These are phyloP conservation scores for Termitomyces sp. DNA, from an alignment of 768 basidiomycete genomes.

Conservation along the genomic window DNA sequence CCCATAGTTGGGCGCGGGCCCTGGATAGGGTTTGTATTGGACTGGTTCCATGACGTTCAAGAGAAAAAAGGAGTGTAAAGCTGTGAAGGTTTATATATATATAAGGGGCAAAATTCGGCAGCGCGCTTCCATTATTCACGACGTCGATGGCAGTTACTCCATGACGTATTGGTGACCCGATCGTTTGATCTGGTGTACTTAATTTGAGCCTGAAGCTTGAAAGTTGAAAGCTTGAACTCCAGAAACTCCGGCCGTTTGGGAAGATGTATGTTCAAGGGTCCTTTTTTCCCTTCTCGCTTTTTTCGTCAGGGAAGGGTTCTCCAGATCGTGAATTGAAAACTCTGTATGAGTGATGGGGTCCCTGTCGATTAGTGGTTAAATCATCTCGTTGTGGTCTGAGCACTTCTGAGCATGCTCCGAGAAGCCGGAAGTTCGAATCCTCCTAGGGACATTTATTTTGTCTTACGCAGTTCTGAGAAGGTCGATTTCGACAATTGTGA, in stretches of 20 bases:
- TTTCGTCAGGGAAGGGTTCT: no score
- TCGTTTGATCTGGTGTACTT: neutral
- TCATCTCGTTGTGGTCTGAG: constrained; percentile 19
- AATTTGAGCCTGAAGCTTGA: no score
- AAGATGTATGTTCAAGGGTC: no score
- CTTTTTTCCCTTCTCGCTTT: no score
- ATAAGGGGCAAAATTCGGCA: neutral
- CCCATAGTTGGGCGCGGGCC: constrained; percentile 36
- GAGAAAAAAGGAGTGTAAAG: neutral
- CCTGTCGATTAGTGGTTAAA: constrained; percentile 20
- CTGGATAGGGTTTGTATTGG: constrained; percentile 30
- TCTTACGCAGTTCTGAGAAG: neutral
- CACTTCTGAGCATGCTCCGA: constrained; percentile 12
- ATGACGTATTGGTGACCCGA: constrained; percentile 2
- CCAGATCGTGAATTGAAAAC: no score
- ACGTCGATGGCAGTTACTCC: neutral
- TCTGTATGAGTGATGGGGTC: neutral
- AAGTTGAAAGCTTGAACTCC: no score
- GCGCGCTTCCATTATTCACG: neutral
- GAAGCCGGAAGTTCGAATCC: constrained; percentile 26
- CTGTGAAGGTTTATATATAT: neutral
- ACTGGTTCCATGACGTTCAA: neutral
- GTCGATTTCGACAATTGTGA: neutral
- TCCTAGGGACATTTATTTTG: constrained; percentile 20
- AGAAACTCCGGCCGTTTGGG: no score